phyloP scores from a whole-genome alignment of 768 basidiomycete genomes.

The Scleroderma citrinum region DNA sequence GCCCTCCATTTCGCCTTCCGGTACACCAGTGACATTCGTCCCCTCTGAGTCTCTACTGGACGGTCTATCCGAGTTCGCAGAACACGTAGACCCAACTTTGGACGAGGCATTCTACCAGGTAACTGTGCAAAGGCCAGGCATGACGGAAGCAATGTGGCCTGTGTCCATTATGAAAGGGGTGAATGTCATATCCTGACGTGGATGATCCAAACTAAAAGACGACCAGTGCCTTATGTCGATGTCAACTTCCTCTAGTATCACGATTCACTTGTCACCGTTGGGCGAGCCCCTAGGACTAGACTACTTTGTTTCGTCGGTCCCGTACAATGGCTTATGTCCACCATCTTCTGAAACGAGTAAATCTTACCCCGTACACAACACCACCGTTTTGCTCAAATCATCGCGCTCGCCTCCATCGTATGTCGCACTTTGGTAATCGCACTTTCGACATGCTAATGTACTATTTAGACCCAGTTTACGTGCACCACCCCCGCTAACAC shows the following conservation, averaged over 20 bases:
- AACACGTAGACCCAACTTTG: slow-evolving; percentile 31
- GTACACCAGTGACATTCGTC: slow-evolving; percentile 29
- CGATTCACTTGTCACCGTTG: slow-evolving; percentile 46
- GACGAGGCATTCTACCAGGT: slow-evolving; percentile 62
- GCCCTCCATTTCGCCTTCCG: slow-evolving; percentile 31
- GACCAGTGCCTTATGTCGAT: slow-evolving; percentile 62
- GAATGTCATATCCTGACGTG: slow-evolving; percentile 36
- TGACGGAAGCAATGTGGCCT: slow-evolving; percentile 29
- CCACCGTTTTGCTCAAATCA: slow-evolving; percentile 48
- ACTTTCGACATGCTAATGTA: slow-evolving; percentile 1
- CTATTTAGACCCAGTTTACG: slow-evolving; percentile 58
- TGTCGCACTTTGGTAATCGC: slow-evolving; percentile 16
- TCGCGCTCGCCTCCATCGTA: slow-evolving; percentile 55
- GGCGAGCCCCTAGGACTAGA: slow-evolving; percentile 59
- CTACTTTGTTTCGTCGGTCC: slow-evolving; percentile 63
- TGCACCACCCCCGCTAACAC: slow-evolving; percentile 58
- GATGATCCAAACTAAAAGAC: slow-evolving; percentile 2
- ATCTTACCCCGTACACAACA: slow-evolving; percentile 33
- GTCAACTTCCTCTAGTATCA: slow-evolving; percentile 48
- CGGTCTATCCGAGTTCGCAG: slow-evolving; percentile 43
- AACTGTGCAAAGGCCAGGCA: slow-evolving; percentile 49
- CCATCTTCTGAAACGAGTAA: slow-evolving; percentile 14
- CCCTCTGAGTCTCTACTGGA: slow-evolving; percentile 38
- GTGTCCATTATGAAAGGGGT: slow-evolving; percentile 33
- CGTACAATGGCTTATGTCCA: slow-evolving; percentile 67